Conservation (phyloP, 129 eudicot species). For the Deinandra increscens region DNA sequence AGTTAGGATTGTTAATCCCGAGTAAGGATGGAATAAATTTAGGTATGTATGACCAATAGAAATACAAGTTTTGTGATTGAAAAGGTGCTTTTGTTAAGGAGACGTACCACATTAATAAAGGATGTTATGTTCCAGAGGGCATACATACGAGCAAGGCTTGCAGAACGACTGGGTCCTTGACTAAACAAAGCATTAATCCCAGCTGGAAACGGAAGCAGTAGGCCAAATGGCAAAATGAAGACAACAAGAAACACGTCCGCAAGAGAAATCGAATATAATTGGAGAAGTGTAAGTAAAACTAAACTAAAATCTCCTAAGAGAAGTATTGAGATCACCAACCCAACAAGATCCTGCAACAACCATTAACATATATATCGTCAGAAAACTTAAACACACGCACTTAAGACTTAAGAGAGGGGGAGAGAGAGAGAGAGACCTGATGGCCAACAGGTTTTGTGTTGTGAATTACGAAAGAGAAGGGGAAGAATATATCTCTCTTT, state of each 20-base stretch:
- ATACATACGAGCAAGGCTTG: constrained; percentile 76
- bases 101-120: constrained; percentile 63
- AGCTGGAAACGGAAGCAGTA: constrained; percentile 76
- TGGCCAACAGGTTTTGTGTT: constrained; percentile 96
- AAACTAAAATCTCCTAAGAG: constrained; percentile 78
- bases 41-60: constrained; percentile 3
- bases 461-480: constrained; percentile 76
- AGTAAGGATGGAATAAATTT: background rate
- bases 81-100: background rate
- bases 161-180: constrained; percentile 79
- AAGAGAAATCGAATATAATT: constrained; percentile 70
- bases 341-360: constrained; percentile 79
- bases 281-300: constrained; percentile 74
- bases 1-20: background rate
- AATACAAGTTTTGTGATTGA: background rate
- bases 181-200: constrained; percentile 76
- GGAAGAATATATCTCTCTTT: constrained; percentile 71
- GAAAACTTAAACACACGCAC: constrained; percentile 8
- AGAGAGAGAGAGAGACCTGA: constrained; percentile 50
- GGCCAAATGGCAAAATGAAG: constrained; percentile 69
- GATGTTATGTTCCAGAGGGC: constrained; percentile 84
- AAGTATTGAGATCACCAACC: constrained; percentile 69
- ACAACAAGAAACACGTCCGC: constrained; percentile 60
- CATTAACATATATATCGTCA: constrained; percentile 5
- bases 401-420: background rate